Percentiles rank a stretch among this genome's conserved stretches.
These are phyloP conservation scores for Pyrus pyrifolia DNA, from an alignment of 306 rosid genomes.

Conservation along the genomic window DNA sequence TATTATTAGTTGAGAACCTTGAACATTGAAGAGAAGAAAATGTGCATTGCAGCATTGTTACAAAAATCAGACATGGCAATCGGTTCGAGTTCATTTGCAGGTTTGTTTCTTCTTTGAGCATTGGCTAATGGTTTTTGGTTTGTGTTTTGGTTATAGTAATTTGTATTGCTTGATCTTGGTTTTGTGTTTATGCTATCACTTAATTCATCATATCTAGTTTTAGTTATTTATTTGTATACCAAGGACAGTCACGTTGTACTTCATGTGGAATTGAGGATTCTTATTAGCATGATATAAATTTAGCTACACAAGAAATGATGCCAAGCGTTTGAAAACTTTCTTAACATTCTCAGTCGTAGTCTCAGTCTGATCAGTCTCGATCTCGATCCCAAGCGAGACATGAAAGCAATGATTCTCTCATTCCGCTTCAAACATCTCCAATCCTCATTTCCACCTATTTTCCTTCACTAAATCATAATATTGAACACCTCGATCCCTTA, in stretches of 20 bases:
- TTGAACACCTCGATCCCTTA: constrained; percentile 8
- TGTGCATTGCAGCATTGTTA: too few relatives aligned
- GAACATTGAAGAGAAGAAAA: too few relatives aligned
- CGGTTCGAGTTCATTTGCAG: too few relatives aligned
- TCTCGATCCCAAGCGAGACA: neutral
- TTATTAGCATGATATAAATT: neutral
- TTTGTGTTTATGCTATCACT: too few relatives aligned
- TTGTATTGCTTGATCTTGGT: too few relatives aligned
- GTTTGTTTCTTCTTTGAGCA: too few relatives aligned
- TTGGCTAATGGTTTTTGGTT: too few relatives aligned
- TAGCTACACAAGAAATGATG: constrained; percentile 6
- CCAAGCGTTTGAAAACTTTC: constrained; percentile 4
- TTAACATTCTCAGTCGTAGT: neutral
- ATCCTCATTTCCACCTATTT: neutral
- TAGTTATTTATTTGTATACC: too few relatives aligned
- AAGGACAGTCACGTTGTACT: neutral
- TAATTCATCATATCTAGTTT: too few relatives aligned
- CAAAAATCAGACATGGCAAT: too few relatives aligned
- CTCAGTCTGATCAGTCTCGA: neutral
- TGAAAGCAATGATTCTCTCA: constrained; percentile 16
- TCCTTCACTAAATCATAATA: neutral
- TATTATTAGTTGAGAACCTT: too few relatives aligned
- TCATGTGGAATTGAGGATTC: neutral
- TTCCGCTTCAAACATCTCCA: constrained; percentile 18
- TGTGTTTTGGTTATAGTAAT: too few relatives aligned